These are phyloP conservation scores for Ambrosia artemisiifolia DNA, from an alignment of 129 eudicot genomes.

Conservation along the genomic window DNA sequence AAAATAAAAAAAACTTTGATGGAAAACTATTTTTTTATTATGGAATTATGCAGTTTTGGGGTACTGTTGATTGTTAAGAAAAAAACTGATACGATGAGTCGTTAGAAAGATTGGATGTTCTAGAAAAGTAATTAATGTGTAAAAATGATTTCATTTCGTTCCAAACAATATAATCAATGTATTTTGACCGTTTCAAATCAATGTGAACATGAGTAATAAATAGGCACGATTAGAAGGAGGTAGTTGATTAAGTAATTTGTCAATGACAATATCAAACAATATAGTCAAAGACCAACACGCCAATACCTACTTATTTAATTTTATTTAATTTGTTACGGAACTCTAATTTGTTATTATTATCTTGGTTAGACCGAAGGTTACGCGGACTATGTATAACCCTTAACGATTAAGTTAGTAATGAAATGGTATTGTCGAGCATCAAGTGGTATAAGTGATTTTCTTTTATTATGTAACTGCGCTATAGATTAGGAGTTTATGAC, in stretches of 20 bases:
- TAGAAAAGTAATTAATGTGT: constrained; percentile 8
- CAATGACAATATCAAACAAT: constrained; percentile 17
- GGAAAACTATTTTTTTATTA: no score
- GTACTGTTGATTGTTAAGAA: no score
- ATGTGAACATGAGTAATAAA: constrained; percentile 17
- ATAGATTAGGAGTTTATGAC: no score
- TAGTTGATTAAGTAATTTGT: constrained; percentile 2
- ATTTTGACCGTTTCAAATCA: constrained; percentile 14
- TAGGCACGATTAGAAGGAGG: constrained; percentile 21
- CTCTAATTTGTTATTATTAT: not conserved
- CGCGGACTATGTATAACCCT: not conserved
- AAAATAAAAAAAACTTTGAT: no score
- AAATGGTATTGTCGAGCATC: no score
- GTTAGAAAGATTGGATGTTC: not conserved
- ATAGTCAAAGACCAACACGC: not conserved
- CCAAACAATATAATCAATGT: not conserved
- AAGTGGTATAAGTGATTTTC: no score
- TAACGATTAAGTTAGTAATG: no score
- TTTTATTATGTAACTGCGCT: no score
- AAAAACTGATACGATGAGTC: not conserved
- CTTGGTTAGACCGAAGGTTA: not conserved
- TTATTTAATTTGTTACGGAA: constrained; percentile 11
- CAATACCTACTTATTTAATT: constrained; percentile 20
- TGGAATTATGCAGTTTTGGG: no score
- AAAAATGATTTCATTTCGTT: not conserved